phyloP scores from a whole-genome alignment of 2,329 filamentous ascomycete genomes.

The Trematosphaeria pertusa region DNA sequence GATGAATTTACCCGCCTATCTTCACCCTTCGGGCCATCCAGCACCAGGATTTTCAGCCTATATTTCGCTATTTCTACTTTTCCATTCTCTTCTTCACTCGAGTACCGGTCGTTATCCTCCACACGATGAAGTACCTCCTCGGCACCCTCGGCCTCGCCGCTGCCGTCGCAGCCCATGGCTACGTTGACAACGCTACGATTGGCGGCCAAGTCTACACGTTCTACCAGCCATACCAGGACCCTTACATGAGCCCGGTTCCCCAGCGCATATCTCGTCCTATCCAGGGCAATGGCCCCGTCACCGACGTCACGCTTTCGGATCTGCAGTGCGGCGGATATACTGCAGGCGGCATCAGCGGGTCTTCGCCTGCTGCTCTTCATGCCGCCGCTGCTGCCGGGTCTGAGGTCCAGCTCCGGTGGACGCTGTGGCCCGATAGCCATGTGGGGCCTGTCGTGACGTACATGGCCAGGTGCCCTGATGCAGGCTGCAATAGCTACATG shows the following conservation, averaged over 20 bases:
- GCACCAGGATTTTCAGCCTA: constrained; percentile 25
- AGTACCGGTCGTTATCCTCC: constrained; percentile 18
- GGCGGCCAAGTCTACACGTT: constrained; percentile 39
- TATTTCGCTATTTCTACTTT: constrained; percentile 9
- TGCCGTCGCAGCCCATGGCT: constrained; percentile 43
- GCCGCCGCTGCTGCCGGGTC: constrained; percentile 62
- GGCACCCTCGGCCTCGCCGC: constrained; percentile 36
- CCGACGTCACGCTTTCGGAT: constrained; percentile 61
- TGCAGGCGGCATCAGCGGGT: constrained; percentile 58
- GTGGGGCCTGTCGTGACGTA: constrained; percentile 65
- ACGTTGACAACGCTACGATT: constrained; percentile 45
- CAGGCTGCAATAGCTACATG: constrained; percentile 58
- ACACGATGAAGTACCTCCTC: constrained; percentile 43
- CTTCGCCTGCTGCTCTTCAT: constrained; percentile 61
- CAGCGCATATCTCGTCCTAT: constrained; percentile 64
- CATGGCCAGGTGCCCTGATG: constrained; percentile 64
- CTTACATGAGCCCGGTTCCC: constrained; percentile 45
- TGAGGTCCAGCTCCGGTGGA: constrained; percentile 63
- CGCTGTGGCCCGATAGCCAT: constrained; percentile 57
- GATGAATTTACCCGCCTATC: constrained; percentile 29
- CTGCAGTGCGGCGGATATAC: constrained; percentile 64
- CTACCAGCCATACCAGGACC: constrained; percentile 46
- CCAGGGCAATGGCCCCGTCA: constrained; percentile 65
- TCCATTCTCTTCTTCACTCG: constrained; percentile 15
- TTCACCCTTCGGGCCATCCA: constrained; percentile 21